A percentile compares a stretch with the other conserved stretches of the same genome.
Evolutionary conservation across 2,329 filamentous ascomycete species (phyloP).

Genomic region (Monosporascus sp.): DNA sequence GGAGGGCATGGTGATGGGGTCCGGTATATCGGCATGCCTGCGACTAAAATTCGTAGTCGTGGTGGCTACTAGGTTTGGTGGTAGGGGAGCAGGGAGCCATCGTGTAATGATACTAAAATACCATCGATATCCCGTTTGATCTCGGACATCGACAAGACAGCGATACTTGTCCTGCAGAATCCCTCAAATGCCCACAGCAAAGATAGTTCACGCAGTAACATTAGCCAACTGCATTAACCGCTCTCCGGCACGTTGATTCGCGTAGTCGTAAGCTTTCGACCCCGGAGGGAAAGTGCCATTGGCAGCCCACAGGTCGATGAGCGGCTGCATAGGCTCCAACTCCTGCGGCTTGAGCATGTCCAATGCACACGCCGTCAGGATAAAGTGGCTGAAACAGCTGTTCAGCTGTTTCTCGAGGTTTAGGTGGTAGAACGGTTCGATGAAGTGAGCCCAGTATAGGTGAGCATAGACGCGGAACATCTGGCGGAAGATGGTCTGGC

Average conservation of each 20-base stretch:
- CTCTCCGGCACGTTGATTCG: conserved; percentile 56
- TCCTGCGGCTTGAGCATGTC: conserved; percentile 84
- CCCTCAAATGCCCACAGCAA: background rate
- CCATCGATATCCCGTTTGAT: background rate
- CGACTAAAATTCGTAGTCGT: too few species aligned
- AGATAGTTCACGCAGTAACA: conserved; percentile 10
- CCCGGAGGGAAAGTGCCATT: conserved; percentile 82
- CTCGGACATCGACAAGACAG: background rate
- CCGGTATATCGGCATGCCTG: too few species aligned
- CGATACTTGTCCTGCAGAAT: background rate
- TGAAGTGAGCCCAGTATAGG: conserved; percentile 94
- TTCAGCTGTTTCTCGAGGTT: conserved; percentile 78
- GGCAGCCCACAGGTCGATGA: conserved; percentile 87
- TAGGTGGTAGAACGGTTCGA: conserved; percentile 77
- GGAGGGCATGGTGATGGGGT: too few species aligned
- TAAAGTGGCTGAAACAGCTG: conserved; percentile 82
- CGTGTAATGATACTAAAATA: too few species aligned
- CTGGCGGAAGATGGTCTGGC: conserved; percentile 91
- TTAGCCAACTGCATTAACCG: conserved; percentile 45
- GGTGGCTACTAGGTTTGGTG: too few species aligned
- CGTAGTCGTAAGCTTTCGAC: conserved; percentile 61
- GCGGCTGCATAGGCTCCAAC: conserved; percentile 89
- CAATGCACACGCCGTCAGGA: conserved; percentile 72
- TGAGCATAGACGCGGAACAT: conserved; percentile 99
- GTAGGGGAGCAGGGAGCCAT: too few species aligned